Base-by-base conservation (phyloP, 495 filamentous ascomycete genomes). In the Aspergillus steynii region DNA sequence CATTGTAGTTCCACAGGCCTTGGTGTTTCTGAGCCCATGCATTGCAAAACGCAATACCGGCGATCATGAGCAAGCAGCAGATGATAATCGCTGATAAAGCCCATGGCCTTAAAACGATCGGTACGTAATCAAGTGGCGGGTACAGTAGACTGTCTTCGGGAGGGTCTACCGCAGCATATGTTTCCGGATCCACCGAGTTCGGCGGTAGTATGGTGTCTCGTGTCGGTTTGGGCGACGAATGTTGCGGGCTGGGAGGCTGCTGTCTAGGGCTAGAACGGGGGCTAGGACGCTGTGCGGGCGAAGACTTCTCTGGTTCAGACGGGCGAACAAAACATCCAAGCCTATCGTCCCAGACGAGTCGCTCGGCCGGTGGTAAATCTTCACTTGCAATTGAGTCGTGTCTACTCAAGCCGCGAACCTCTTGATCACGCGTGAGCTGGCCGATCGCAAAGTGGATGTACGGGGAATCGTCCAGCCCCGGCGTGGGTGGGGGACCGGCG, bases 401-500 rank as follows among this genome's bases (percentile, higher is more conserved):
- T 63, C 79, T 70, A 34, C 67, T 64, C 8, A 68, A 52, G 1
- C 69, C 71, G 15, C 63, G 55, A 5, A 82, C 75, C 52, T 86
- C 82, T 57, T 88, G 86, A 63, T 90, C 85, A 28, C 84, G 74
- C 6, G 88, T 90, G 55, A 91, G 77, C 66, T 90, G 88, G 55
- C 89, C 86, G 53, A 91, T 86, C 42, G 88, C 88, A 68, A 89
- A 90, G 32, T 82, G 85, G 51, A 91, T 86, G 66, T 87, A 90
- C 14, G 87, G 87, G 32, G 84, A 86, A 69, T 89, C 84, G 62
- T 90, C 88, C 50, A 83, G 67, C 12, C 81, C 86, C 1, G 88
- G 88, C 1, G 88, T 89, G 1, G 85, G 79, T 31, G 81, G 77
- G 7, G 69, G 67, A 6, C 76, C 72, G 5, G 69, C 68, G 58